Base-by-base conservation (phyloP, 2,329 filamentous ascomycete species). In the Fusarium praegraminearum region DNA sequence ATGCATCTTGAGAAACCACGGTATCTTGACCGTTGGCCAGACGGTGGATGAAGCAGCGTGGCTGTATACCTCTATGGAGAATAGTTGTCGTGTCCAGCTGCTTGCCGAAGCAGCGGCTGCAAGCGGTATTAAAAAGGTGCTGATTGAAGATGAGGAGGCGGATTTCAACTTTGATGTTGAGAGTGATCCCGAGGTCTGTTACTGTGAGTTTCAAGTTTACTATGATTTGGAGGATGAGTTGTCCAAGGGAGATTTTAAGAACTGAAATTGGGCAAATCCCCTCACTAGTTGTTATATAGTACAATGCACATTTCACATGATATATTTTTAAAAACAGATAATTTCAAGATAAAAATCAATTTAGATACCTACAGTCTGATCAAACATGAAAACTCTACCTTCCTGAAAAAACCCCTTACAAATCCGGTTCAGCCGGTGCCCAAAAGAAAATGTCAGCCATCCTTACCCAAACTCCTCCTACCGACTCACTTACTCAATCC, bases 21-120 rank as follows among this genome's bases (percentile, higher is more conserved):
- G 91, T 0, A 78, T 93, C 15, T 72, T 93, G 51, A 93, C 90
- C 0, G 90, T 92, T 0, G 91, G 91, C 0, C 73, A 77, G 6
- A 93, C 90, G 0, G 90, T 93, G 3, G 91, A 93, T 69, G 91
- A 93, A 78, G 91, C 91, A 0, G 90, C 90, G 0, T 93, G 89
- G 76, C 77, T 92, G 57, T 92, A 91, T 76, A 89, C 87, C 0
- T 80, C 89, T 7, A 84, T 92, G 79, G 91, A 93, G 76, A 83
- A 87, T 32, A 87, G 85, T 13, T 93, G 91, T 75, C 84, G 87
- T 13, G 58, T 76, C 18, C 65, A 77, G 50, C 62, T 79, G 4
- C 61, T 78, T 7, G 63, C 76, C 12, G 75, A 79, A 56, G 71
- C 76, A 13, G 74, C 76, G 0, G 73, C 74, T 3, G 73, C 74